phyloP scores from a whole-genome alignment of 2,329 filamentous ascomycete genomes.

The Pezicula rhizophila region DNA sequence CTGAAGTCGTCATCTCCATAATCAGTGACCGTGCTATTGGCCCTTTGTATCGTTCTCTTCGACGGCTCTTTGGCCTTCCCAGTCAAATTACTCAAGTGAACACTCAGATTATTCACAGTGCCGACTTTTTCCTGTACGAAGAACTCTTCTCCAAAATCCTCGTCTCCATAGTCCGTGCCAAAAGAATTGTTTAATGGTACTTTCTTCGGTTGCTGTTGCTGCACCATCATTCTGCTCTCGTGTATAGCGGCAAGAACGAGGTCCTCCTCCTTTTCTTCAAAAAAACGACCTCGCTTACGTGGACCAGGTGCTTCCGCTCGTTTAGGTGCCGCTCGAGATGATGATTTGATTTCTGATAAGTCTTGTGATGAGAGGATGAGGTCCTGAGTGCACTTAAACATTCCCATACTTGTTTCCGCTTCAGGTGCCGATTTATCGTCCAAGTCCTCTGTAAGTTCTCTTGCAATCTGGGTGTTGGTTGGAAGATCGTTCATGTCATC shows the following conservation, averaged over 20 bases:
- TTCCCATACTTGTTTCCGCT: slow-evolving; percentile 6
- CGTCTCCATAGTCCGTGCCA: not conserved
- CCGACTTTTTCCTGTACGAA: not conserved
- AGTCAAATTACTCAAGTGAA: too few relatives aligned
- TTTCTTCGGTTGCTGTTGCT: not conserved
- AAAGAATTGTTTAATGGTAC: slow-evolving; percentile 1
- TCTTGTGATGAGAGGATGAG: slow-evolving; percentile 41
- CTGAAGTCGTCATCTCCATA: slow-evolving; percentile 26
- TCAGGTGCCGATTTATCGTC: not conserved
- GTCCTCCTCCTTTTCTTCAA: slow-evolving; percentile 25
- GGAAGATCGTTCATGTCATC: slow-evolving; percentile 31
- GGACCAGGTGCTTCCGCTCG: not conserved
- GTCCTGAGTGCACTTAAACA: slow-evolving; percentile 35
- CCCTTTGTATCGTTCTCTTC: slow-evolving; percentile 9
- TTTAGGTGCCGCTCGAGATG: slow-evolving; percentile 7
- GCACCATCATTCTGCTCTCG: slow-evolving; percentile 12
- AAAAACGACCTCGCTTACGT: slow-evolving; percentile 13
- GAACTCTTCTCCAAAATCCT: not conserved
- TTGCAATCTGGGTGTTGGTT: slow-evolving; percentile 16
- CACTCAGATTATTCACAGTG: too few relatives aligned
- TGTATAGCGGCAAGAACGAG: slow-evolving; percentile 17
- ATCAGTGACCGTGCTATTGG: slow-evolving; percentile 17
- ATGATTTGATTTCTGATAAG: slow-evolving; percentile 34
- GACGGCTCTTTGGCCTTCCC: not conserved
- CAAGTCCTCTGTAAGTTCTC: slow-evolving; percentile 13